Percentiles rank a stretch among this genome's conserved stretches.
Conservation (phyloP, 345 rosid species). For the Populus nigra region DNA sequence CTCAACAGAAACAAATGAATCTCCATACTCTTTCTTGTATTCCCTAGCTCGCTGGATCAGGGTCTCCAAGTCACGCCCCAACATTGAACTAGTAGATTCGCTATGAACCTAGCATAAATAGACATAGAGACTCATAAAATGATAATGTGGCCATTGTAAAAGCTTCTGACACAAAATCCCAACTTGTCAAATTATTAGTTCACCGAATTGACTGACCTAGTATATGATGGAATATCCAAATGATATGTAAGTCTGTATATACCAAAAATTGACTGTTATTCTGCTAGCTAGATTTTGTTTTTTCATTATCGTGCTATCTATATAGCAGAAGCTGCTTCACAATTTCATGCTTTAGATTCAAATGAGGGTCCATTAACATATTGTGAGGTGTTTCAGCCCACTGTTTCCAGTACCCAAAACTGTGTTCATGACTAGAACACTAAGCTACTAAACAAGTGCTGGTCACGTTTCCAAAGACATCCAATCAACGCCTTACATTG, state of each 20-base stretch:
- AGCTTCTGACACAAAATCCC: not conserved
- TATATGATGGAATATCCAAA: not conserved
- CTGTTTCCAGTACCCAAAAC: not conserved
- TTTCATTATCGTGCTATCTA: no score
- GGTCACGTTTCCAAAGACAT: not conserved
- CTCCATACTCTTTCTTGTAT: slow-evolving; percentile 82
- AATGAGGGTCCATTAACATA: not conserved
- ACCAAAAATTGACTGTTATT: no score
- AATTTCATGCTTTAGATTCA: not conserved
- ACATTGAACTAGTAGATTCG: slow-evolving; percentile 85
- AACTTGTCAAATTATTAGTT: not conserved
- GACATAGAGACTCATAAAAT: slow-evolving; percentile 5
- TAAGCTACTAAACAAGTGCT: not conserved
- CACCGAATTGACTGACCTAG: not conserved
- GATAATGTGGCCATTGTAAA: not conserved
- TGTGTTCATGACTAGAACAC: not conserved
- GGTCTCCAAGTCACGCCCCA: slow-evolving; percentile 92
- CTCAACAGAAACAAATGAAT: slow-evolving; percentile 91
- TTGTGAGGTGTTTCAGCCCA: not conserved
- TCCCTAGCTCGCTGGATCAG: slow-evolving; percentile 76
- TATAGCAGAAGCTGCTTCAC: no score
- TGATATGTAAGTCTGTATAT: no score
- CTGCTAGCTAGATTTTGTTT: no score
- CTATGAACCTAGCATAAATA: slow-evolving; percentile 67
- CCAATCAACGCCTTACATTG: not conserved